Conservation (phyloP, 2,329 filamentous ascomycete species). For the Epichloe sibirici region DNA sequence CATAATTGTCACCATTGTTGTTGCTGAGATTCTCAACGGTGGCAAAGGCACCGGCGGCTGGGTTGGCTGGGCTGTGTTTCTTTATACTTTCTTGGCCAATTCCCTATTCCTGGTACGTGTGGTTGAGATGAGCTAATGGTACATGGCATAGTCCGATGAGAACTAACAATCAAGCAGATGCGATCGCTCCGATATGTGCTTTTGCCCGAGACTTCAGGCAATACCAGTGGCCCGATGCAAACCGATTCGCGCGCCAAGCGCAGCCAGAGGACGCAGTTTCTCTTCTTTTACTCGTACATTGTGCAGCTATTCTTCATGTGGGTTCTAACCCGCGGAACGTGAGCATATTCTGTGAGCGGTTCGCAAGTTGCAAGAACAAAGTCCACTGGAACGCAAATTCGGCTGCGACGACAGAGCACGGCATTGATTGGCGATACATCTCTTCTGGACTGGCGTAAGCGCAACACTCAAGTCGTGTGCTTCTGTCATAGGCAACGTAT, state of each 20-base stretch:
- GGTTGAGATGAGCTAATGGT: background rate
- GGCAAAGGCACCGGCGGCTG: constrained; percentile 76
- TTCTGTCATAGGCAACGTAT: background rate
- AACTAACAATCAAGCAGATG: constrained; percentile 41
- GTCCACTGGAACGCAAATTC: background rate
- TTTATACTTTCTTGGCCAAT: constrained; percentile 88
- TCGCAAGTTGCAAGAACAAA: background rate
- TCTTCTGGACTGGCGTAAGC: too few species aligned
- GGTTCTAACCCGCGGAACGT: constrained; percentile 39
- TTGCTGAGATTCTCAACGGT: constrained; percentile 65
- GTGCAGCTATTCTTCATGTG: constrained; percentile 96
- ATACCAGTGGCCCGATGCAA: constrained; percentile 51
- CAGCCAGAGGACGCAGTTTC: constrained; percentile 78
- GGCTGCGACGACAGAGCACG: background rate
- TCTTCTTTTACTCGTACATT: constrained; percentile 89
- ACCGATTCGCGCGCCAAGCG: constrained; percentile 73
- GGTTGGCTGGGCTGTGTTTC: constrained; percentile 79
- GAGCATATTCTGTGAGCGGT: background rate
- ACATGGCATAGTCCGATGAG: too few species aligned
- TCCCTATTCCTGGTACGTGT: constrained; percentile 78
- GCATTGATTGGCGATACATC: background rate
- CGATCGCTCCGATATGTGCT: constrained; percentile 93
- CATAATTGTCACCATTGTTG: constrained; percentile 75
- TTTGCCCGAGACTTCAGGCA: constrained; percentile 65
- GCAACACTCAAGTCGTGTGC: too few species aligned